Evolutionary conservation across 106 monocot species (phyloP), one percentile per base, ranked within the genome.

Genomic region (Dioscorea alata): DNA sequence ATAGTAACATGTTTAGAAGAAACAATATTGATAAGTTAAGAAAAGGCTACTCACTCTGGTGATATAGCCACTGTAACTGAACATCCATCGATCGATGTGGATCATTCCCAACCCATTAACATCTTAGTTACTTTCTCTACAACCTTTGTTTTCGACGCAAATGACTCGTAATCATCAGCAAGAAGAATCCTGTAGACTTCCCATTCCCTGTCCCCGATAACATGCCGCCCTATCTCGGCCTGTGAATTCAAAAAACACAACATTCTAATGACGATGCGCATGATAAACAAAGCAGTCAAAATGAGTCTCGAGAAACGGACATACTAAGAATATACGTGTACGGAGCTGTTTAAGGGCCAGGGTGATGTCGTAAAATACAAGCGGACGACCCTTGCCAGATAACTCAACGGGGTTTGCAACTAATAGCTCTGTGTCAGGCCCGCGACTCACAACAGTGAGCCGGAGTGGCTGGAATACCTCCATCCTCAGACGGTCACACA

Each of bases 121-220:
- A 78, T 85, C 69, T 80, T 95, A 16, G 33, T 85, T 20, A 95
- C 94, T 59, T 69, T 72, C n/a, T 91, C 83, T 16, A 77, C 66
- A 21, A 95, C 86, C 67, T 78, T 74, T 50, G 48, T 71, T 72
- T 59, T 69, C 21, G 80, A 64, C 6, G 72, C 65, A 25, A 79
- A 75, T 13, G 66, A 52, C 61, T 79, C 78, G 33, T 80, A 73
- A 23, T 73, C 81, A 71, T 91, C 94, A 16, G 78, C 77, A 13
- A 95, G 85, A 23, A 88, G 85, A 49, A 95, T 62, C 75, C 91
- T 80, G 77, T 95, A 95, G 0, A 95, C 91, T 64, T 95, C 94
- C 94, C 94, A 95, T 50, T 91, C 94, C 60, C 83, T 85, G 33
- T 77, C 83, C 14, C 85, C 85, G 12, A 86, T 78, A 21, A 83